phyloP scores from a whole-genome alignment of 2,329 filamentous ascomycete genomes.

The Penicillium sp. region DNA sequence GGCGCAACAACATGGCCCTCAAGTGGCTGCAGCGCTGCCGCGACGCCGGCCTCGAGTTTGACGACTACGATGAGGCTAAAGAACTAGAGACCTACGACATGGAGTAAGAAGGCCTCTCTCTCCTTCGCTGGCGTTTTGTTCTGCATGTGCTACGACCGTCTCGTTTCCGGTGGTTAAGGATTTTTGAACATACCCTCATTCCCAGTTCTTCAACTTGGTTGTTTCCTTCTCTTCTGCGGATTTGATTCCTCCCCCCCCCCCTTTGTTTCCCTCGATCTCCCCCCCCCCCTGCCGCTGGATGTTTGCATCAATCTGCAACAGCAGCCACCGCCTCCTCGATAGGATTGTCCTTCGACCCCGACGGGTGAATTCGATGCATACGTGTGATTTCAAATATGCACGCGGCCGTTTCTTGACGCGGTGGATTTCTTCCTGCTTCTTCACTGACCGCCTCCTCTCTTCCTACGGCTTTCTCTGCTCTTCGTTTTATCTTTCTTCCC shows the following conservation, averaged over 20 bases:
- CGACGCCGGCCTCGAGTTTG: slow-evolving; percentile 48
- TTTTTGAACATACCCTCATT: slow-evolving; percentile 29
- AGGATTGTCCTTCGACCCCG: too few species aligned
- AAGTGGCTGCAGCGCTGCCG: slow-evolving; percentile 50
- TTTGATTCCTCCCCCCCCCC: not conserved
- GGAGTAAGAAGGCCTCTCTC: slow-evolving; percentile 33
- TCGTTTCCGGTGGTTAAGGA: slow-evolving; percentile 22
- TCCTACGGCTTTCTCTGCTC: slow-evolving; percentile 11
- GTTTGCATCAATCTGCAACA: too few species aligned
- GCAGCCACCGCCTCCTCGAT: too few species aligned
- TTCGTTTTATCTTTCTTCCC: slow-evolving; percentile 23
- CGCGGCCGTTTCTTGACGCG: too few species aligned
- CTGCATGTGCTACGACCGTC: slow-evolving; percentile 29
- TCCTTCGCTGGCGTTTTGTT: slow-evolving; percentile 6
- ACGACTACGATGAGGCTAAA: slow-evolving; percentile 48
- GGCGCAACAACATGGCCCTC: slow-evolving; percentile 68
- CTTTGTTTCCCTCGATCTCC: too few species aligned
- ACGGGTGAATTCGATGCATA: too few species aligned
- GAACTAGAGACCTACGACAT: slow-evolving; percentile 39
- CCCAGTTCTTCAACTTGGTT: slow-evolving; percentile 16
- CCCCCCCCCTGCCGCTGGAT: too few species aligned
- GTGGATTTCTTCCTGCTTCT: too few species aligned
- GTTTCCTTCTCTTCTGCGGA: slow-evolving; percentile 1
- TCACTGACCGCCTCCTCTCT: slow-evolving; percentile 19
- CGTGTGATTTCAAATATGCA: too few species aligned